phyloP scores from a whole-genome alignment of 768 basidiomycete genomes.

The Dentipellis fragilis region DNA sequence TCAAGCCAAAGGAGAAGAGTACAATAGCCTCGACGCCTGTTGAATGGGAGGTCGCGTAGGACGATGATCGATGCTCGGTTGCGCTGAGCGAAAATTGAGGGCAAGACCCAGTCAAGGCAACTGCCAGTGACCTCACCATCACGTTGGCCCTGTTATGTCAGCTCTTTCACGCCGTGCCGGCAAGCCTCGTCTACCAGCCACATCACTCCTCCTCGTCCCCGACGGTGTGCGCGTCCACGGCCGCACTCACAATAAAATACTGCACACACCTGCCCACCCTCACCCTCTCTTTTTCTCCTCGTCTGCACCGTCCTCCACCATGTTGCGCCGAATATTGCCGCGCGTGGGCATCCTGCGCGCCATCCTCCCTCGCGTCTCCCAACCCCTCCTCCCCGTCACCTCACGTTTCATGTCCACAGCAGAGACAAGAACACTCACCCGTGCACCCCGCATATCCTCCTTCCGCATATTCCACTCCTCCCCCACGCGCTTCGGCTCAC shows the following conservation, averaged over 20 bases:
- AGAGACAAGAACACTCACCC: conserved; percentile 21
- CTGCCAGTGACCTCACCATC: not conserved
- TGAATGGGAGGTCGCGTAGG: not conserved
- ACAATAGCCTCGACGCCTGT: not conserved
- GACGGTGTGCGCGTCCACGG: not conserved
- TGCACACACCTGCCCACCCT: too few species aligned
- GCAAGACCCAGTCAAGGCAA: not conserved
- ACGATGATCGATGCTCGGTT: not conserved
- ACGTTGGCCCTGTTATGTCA: not conserved
- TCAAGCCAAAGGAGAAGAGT: not conserved
- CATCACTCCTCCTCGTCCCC: not conserved
- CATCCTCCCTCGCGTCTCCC: conserved; percentile 31
- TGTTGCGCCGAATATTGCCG: conserved; percentile 23
- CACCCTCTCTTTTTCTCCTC: too few species aligned
- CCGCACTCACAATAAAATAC: not conserved
- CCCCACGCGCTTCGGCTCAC: conserved; percentile 34
- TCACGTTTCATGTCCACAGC: conserved; percentile 24
- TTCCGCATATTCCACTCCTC: conserved; percentile 40
- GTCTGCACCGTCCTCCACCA: not conserved
- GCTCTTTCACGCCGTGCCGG: not conserved
- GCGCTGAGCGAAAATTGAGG: not conserved
- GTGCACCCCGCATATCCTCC: conserved; percentile 18
- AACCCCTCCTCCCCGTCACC: conserved; percentile 39
- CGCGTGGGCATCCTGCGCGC: conserved; percentile 38
- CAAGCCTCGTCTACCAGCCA: not conserved